These are phyloP conservation scores for Boletales sp. DNA, from an alignment of 768 basidiomycete genomes.

Conservation along the genomic window DNA sequence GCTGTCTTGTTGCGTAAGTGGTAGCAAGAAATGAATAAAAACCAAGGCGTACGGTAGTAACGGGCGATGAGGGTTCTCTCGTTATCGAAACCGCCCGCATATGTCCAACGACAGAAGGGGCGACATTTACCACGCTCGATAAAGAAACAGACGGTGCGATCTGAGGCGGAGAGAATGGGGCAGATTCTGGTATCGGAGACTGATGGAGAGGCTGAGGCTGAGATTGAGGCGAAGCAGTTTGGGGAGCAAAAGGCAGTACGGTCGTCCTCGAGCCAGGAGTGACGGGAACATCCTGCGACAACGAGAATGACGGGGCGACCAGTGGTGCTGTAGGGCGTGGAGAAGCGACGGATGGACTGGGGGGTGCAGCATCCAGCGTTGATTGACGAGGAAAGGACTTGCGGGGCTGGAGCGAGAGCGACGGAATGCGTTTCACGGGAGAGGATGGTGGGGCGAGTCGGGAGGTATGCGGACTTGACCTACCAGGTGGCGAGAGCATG, in stretches of 20 bases:
- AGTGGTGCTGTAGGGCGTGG: constrained; percentile 25
- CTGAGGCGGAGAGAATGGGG: constrained; percentile 12
- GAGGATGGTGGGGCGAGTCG: constrained; percentile 40
- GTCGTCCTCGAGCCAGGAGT: constrained; percentile 31
- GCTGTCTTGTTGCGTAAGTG: constrained; percentile 17
- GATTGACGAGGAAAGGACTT: constrained; percentile 47
- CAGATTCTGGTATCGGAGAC: constrained; percentile 12
- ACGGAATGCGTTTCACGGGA: constrained; percentile 54
- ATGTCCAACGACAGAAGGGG: constrained; percentile 10
- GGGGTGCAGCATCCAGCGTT: constrained; percentile 33
- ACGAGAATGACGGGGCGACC: constrained; percentile 8
- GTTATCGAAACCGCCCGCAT: constrained; percentile 15
- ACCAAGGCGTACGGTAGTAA: constrained; percentile 15
- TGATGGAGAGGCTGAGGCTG: constrained; percentile 19
- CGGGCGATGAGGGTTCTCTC: constrained; percentile 27
- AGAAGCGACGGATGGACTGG: constrained; percentile 24
- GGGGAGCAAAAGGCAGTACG: constrained; percentile 35
- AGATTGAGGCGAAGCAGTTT: constrained; percentile 30
- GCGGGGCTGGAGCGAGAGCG: constrained; percentile 46
- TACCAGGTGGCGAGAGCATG: constrained; percentile 28
- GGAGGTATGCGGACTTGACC: constrained; percentile 22
- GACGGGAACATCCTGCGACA: constrained; percentile 18
- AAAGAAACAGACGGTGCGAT: constrained; percentile 16
- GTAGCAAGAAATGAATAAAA: neutral
- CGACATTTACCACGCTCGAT: constrained; percentile 2